Conservation (phyloP, 2,329 filamentous ascomycete species). For the Colletotrichum limetticola region DNA sequence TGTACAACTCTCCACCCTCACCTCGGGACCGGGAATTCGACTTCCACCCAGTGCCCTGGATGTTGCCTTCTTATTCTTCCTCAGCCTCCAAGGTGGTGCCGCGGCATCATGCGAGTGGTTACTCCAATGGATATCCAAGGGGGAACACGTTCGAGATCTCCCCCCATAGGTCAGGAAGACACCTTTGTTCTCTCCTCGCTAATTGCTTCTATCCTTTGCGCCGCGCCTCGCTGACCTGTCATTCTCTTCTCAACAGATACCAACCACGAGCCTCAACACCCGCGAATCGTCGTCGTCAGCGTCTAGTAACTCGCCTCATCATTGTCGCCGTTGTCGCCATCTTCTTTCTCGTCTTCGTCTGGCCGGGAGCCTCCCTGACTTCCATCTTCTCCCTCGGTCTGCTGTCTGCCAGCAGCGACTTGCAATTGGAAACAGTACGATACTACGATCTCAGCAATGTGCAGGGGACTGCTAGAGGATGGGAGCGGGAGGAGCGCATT, state of each 20-base stretch:
- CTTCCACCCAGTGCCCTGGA: conserved; percentile 41
- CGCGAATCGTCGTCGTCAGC: conserved; percentile 77
- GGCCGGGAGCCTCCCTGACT: conserved; percentile 71
- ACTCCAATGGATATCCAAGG: conserved; percentile 85
- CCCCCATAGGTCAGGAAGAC: conserved; percentile 78
- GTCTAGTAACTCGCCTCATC: conserved; percentile 75
- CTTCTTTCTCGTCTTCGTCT: conserved; percentile 79
- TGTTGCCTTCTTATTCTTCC: conserved; percentile 70
- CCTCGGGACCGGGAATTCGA: conserved; percentile 29
- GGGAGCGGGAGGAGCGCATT: conserved; percentile 96
- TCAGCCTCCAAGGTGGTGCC: conserved; percentile 79
- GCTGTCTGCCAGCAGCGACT: conserved; percentile 72
- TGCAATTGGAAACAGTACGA: conserved; percentile 91
- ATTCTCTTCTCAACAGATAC: conserved; percentile 68
- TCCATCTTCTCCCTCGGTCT: conserved; percentile 77
- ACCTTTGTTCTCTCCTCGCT: neutral
- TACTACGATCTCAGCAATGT: conserved; percentile 97
- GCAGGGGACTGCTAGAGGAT: conserved; percentile 89
- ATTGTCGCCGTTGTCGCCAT: conserved; percentile 66
- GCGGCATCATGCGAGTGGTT: conserved; percentile 79
- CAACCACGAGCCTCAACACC: conserved; percentile 82
- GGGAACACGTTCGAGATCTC: conserved; percentile 86
- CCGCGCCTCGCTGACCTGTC: conserved; percentile 34
- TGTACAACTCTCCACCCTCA: conserved; percentile 1
- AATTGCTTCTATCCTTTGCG: conserved; percentile 1